Evolutionary conservation across 106 monocot species (phyloP).

Genomic region (Allium fistulosum): DNA sequence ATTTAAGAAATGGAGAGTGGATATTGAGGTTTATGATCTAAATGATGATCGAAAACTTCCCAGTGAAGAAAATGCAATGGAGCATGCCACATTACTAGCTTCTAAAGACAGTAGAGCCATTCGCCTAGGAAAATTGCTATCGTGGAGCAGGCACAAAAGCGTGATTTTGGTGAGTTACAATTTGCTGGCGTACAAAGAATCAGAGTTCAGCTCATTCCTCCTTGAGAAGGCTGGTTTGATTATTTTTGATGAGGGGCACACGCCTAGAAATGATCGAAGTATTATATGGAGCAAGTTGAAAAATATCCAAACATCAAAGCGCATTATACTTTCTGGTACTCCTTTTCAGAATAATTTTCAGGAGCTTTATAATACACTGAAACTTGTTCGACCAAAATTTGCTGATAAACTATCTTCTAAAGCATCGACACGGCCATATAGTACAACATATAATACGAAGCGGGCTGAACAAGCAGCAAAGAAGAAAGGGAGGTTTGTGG

Average conservation of each 20-base stretch:
- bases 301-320: slow-evolving; percentile 35
- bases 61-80: slow-evolving; percentile 29
- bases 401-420: slow-evolving; percentile 10
- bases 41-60: slow-evolving; percentile 15
- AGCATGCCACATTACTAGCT: slow-evolving; percentile 9
- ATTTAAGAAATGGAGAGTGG: slow-evolving; percentile 41
- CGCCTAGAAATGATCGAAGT: slow-evolving; percentile 52
- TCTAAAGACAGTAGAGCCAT: not conserved
- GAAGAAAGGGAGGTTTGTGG: not conserved
- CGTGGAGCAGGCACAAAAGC: slow-evolving; percentile 18
- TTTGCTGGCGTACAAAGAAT: slow-evolving; percentile 10
- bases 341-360: slow-evolving; percentile 79
- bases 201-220: slow-evolving; percentile 16
- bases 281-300: slow-evolving; percentile 42
- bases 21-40: too few relatives aligned
- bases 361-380: slow-evolving; percentile 66
- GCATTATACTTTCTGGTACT: slow-evolving; percentile 80
- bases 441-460: too few relatives aligned
- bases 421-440: not conserved
- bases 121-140: slow-evolving; percentile 33
- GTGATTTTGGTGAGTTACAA: slow-evolving; percentile 65
- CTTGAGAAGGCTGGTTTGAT: slow-evolving; percentile 48
- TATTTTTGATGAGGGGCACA: slow-evolving; percentile 83
- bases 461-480: not conserved
- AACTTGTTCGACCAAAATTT: slow-evolving; percentile 57